A percentile compares a stretch with the other conserved stretches of the same genome.
Evolutionary conservation across 1,284 basidiomycete species (phyloP).

Genomic region (Sporisorium scitamineum): DNA sequence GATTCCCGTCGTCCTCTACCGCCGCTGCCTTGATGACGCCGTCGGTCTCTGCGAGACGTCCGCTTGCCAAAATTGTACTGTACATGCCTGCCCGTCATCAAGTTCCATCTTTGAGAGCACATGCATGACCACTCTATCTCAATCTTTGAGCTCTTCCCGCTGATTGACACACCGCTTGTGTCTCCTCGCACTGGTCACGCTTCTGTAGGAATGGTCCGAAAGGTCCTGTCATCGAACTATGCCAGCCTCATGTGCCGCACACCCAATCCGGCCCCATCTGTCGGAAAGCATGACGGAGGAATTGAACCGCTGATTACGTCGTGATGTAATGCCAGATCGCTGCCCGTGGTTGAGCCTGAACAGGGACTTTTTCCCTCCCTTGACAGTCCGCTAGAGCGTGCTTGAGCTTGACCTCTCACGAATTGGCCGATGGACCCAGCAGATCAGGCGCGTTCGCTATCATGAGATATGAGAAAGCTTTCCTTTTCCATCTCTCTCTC

Average conservation of each 20-base stretch:
- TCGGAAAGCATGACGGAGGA: constrained; percentile 11
- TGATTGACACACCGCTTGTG: too few relatives aligned
- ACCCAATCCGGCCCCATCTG: constrained; percentile 11
- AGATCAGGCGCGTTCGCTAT: background rate
- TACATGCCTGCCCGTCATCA: background rate
- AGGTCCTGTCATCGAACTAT: constrained; percentile 7
- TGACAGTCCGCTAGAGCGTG: background rate
- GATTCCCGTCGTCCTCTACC: background rate
- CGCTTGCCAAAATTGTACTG: constrained; percentile 4
- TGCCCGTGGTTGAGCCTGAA: background rate
- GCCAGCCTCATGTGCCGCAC: background rate
- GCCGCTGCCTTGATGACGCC: constrained; percentile 13
- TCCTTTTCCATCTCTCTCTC: background rate
- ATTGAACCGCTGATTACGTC: constrained; percentile 21
- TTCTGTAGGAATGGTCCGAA: background rate
- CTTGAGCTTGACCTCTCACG: background rate
- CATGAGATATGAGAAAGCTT: constrained; percentile 5
- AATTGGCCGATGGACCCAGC: background rate
- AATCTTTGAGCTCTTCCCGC: background rate
- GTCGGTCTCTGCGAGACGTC: constrained; percentile 5
- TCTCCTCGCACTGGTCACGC: too few relatives aligned
- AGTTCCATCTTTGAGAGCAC: background rate
- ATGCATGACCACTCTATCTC: background rate
- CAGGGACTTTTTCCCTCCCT: background rate
- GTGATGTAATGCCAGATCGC: constrained; percentile 22